Conservation (phyloP, 768 basidiomycete genomes). For the Dendrothele bispora region DNA sequence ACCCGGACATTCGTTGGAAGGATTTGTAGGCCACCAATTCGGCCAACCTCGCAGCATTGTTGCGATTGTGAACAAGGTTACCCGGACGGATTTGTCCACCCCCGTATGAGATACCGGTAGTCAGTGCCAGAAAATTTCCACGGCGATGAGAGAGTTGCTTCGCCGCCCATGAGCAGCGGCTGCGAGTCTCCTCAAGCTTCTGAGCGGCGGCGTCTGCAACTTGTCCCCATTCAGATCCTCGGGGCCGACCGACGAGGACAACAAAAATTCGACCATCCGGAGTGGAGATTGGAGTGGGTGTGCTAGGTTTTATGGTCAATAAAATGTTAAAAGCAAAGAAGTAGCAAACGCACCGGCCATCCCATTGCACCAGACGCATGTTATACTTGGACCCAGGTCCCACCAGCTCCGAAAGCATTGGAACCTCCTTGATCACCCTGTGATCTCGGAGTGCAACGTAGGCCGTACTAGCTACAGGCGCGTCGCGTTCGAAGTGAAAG, state of each 20-base stretch:
- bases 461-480: not conserved
- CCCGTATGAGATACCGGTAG: constrained; percentile 1
- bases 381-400: not conserved
- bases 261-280: not conserved
- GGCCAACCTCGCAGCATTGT: not conserved
- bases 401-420: not conserved
- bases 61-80: not conserved
- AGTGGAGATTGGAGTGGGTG: not conserved
- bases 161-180: not conserved
- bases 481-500: not conserved
- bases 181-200: not conserved
- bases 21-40: not conserved
- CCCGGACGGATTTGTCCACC: not conserved
- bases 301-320: not conserved
- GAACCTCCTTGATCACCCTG: not conserved
- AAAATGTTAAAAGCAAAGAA: not conserved
- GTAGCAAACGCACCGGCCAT: not conserved
- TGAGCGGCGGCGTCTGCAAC: not conserved
- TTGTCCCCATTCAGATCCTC: not conserved
- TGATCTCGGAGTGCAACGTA: not conserved
- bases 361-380: not conserved
- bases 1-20: not conserved
- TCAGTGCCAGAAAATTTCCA: not conserved
- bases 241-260: not conserved
- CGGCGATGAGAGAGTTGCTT: constrained; percentile 2